Base-by-base conservation (phyloP, 192 early-diverging fungal species). In the Diversispora eburnea region DNA sequence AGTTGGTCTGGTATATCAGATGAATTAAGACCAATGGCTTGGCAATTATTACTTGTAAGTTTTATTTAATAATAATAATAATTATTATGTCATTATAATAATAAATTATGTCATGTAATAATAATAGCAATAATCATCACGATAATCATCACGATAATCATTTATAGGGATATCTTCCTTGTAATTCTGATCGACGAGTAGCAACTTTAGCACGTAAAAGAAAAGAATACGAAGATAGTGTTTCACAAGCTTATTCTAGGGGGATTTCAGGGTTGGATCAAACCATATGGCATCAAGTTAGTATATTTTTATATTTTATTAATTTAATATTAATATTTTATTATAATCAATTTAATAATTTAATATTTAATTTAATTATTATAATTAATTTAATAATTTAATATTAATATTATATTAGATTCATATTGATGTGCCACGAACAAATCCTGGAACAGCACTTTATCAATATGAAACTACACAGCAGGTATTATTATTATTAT, bases 1-100 rank as follows among this genome's bases (percentile, higher is more conserved):
- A 91, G 91, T 82, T 99, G 97, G 97, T 88, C 90, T 45, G 97
- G 97, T 0, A 92, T 99, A 41, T 96, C 97, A 0, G 83, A 86
- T 33, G 86, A 92, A 68, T 88, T 92, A 65, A 88, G 97, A 0
- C 82, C 93, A 15, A 93, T 91, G 52, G 89, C 94, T 4, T 99
- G 97, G 97, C 95, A 96, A 62, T 77, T 99, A 15, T 83, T 99
- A 57, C 90, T 98, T 83, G 91, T 90, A 76, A 6, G 60, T 25
- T 49, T 78, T 3, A 72, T 60, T 19, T 47, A 2, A 57, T 22
- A 15, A 20, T 33, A 8, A 1, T 49, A 8, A 33, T 33, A 1
- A 33, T 33, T 0, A 33, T 33, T 0, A 33, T 33, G 25, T n/a
- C n/a, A n/a, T n/a, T n/a, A 33, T 33, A 33, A 33, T 33, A 51